Percentiles rank a stretch among this genome's conserved stretches.
phyloP scores from a whole-genome alignment of 345 rosid species.

The Hevea brasiliensis region DNA sequence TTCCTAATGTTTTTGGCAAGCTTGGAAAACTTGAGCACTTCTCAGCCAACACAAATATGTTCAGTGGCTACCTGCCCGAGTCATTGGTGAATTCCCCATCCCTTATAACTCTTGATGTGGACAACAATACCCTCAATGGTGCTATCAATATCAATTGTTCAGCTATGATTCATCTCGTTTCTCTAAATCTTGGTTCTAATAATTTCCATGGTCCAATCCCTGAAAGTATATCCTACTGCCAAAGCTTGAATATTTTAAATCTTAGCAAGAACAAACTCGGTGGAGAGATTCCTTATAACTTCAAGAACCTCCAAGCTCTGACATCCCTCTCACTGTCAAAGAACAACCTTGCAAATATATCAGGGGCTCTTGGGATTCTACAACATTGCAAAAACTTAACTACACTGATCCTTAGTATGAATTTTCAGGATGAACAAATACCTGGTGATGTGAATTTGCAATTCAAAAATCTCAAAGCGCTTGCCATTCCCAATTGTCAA shows the following conservation, averaged over 20 bases:
- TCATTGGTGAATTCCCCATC: constrained; percentile 37
- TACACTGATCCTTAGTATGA: not conserved
- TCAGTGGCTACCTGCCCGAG: constrained; percentile 30
- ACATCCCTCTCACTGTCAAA: constrained; percentile 22
- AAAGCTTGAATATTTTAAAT: constrained; percentile 9
- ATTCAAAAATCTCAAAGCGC: constrained; percentile 12
- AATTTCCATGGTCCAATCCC: constrained; percentile 26
- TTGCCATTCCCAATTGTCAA: constrained; percentile 11
- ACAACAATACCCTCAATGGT: constrained; percentile 27
- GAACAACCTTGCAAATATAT: constrained; percentile 9
- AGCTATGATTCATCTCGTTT: constrained; percentile 23
- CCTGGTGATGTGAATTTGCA: too few species aligned
- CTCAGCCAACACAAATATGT: constrained; percentile 21
- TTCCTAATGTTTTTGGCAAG: too few species aligned
- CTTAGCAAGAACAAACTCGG: constrained; percentile 5
- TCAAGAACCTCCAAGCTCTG: constrained; percentile 32
- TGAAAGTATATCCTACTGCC: constrained; percentile 23
- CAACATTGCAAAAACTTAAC: constrained; percentile 32
- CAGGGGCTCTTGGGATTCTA: constrained; percentile 21
- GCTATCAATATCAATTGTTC: constrained; percentile 31
- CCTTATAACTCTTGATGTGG: constrained; percentile 19
- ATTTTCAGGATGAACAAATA: constrained; percentile 18
- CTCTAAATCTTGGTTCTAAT: constrained; percentile 24
- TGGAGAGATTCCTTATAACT: constrained; percentile 18
- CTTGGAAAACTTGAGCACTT: constrained; percentile 28